A percentile compares a stretch with the other conserved stretches of the same genome.
phyloP scores from a whole-genome alignment of 2,329 filamentous ascomycete genomes.

The Venturia asperata region DNA sequence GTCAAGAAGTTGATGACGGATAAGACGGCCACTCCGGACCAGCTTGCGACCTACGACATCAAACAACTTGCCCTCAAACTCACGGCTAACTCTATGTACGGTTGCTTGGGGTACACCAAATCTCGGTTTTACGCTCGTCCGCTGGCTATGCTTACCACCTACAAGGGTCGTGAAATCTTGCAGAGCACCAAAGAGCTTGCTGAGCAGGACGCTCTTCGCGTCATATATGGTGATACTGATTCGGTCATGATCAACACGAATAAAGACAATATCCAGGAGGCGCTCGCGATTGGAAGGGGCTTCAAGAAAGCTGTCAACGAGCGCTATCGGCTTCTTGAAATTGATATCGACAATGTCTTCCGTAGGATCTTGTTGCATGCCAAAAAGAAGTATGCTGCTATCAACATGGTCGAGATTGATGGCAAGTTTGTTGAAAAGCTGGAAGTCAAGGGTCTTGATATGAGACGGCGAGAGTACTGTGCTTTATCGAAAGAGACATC shows the following conservation, averaged over 20 bases:
- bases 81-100: constrained; percentile 99
- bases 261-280: constrained; percentile 84
- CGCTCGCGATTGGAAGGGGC: constrained; percentile 82
- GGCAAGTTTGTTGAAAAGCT: constrained; percentile 90
- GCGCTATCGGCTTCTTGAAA: constrained; percentile 84
- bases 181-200: constrained; percentile 92
- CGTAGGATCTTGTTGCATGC: constrained; percentile 86
- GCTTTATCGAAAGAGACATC: constrained; percentile 93
- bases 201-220: constrained; percentile 81
- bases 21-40: constrained; percentile 74
- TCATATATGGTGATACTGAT: constrained; percentile 98
- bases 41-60: constrained; percentile 94
- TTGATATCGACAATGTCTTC: constrained; percentile 98
- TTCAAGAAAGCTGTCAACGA: constrained; percentile 96
- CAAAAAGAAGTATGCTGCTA: constrained; percentile 98
- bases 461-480: constrained; percentile 96
- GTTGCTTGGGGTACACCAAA: constrained; percentile 92
- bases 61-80: constrained; percentile 95
- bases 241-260: constrained; percentile 99
- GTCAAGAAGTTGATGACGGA: constrained; percentile 98
- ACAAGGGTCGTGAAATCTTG: constrained; percentile 95
- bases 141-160: constrained; percentile 90
- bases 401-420: constrained; percentile 84
- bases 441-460: constrained; percentile 96
- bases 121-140: constrained; percentile 96